phyloP scores from a whole-genome alignment of 345 rosid genomes.

The Salix suchowensis region DNA sequence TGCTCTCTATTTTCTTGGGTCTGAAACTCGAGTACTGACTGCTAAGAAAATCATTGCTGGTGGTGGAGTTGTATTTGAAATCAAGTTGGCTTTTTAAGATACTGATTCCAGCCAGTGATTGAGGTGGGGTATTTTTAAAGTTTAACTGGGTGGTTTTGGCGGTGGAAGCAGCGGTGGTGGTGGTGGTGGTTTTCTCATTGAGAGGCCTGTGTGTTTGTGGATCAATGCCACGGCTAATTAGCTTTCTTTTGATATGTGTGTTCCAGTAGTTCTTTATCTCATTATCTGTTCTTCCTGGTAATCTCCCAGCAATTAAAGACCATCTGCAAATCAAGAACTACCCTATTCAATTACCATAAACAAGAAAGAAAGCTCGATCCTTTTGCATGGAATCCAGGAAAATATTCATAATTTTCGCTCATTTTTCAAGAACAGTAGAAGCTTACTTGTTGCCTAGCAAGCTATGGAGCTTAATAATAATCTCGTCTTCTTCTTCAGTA shows the following conservation, averaged over 20 bases:
- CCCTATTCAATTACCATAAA: neutral
- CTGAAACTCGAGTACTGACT: conserved; percentile 6
- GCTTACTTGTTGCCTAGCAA: conserved; percentile 48
- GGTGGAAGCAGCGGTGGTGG: neutral
- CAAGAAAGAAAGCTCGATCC: neutral
- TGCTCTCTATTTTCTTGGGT: conserved; percentile 19
- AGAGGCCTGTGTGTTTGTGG: conserved; percentile 53
- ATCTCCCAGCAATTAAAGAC: conserved; percentile 50
- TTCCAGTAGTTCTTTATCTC: conserved; percentile 58
- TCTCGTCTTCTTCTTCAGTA: conserved; percentile 47
- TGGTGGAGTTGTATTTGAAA: conserved; percentile 3
- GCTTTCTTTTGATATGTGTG: conserved; percentile 48
- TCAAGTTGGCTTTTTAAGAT: neutral
- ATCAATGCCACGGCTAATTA: conserved; percentile 41
- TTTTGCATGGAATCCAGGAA: neutral
- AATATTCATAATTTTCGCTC: neutral
- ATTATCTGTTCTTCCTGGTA: conserved; percentile 50
- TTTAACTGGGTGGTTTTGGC: conserved; percentile 2
- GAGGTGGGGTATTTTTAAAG: conserved; percentile 1
- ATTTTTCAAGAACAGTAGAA: neutral
- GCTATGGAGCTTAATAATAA: conserved; percentile 46
- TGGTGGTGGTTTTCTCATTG: conserved; percentile 18
- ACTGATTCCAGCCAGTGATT: conserved; percentile 5
- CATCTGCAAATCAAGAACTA: conserved; percentile 24
- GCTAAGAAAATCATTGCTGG: neutral